phyloP scores from a whole-genome alignment of 306 rosid genomes.

The Hylodesmum podocarpum region DNA sequence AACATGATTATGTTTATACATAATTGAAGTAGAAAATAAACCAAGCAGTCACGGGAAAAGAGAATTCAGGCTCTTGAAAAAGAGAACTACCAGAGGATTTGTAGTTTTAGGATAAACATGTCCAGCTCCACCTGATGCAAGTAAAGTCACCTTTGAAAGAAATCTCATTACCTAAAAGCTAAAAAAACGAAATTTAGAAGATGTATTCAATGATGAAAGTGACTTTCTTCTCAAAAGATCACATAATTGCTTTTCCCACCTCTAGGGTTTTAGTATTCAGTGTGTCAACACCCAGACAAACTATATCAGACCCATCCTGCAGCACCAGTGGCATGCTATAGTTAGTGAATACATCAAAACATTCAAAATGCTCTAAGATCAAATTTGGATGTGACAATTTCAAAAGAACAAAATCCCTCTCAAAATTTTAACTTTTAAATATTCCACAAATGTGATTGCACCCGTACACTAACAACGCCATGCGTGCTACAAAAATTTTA shows the following conservation, averaged over 20 bases:
- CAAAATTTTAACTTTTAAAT: not conserved
- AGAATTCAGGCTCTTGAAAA: conserved; percentile 3
- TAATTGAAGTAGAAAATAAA: conserved; percentile 12
- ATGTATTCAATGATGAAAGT: not conserved
- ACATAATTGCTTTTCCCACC: conserved; percentile 51
- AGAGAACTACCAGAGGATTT: conserved; percentile 74
- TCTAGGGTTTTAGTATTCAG: conserved; percentile 69
- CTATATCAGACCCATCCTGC: conserved; percentile 73
- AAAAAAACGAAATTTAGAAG: conserved; percentile 30
- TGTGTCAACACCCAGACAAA: conserved; percentile 86
- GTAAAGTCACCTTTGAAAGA: conserved; percentile 90
- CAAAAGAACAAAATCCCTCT: not conserved
- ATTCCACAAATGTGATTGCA: conserved; percentile 11
- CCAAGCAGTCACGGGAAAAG: not conserved
- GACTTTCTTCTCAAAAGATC: conserved; percentile 10
- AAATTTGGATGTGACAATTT: conserved; percentile 9
- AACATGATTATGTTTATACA: not conserved
- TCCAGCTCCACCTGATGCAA: conserved; percentile 97
- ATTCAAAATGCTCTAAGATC: conserved; percentile 7
- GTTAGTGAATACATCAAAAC: conserved; percentile 29
- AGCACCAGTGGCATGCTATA: conserved; percentile 31
- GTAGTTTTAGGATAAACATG: conserved; percentile 94
- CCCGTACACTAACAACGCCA: not conserved
- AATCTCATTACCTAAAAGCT: conserved; percentile 80
- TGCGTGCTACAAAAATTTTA: not conserved